Percentiles rank a stretch among this genome's conserved stretches.
These are phyloP conservation scores for Chaetomium strumarium DNA, from an alignment of 2,329 filamentous ascomycete genomes.

Conservation along the genomic window DNA sequence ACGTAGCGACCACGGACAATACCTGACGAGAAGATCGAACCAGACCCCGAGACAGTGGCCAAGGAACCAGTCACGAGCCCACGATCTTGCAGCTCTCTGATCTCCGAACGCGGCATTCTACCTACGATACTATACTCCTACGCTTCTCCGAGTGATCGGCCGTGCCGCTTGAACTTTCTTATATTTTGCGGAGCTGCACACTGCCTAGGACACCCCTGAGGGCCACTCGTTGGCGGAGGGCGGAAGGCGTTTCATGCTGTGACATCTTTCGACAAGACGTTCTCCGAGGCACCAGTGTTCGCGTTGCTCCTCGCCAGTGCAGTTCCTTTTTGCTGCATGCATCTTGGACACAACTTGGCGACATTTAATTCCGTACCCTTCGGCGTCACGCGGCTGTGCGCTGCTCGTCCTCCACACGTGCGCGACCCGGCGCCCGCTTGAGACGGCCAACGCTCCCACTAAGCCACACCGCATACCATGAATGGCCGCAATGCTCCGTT, in stretches of 20 bases:
- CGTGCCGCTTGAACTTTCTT: constrained; percentile 13
- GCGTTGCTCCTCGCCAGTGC: background rate
- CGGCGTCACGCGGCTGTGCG: constrained; percentile 8
- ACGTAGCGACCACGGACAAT: background rate
- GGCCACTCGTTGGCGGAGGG: constrained; percentile 11
- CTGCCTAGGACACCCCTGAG: constrained; percentile 1
- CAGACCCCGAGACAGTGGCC: background rate
- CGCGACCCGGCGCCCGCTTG: constrained; percentile 12
- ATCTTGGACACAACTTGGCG: background rate
- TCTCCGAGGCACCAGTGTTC: background rate
- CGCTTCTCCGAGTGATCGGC: constrained; percentile 6
- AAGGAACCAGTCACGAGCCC: too few relatives aligned
- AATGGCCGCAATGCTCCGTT: constrained; percentile 69
- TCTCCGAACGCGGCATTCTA: background rate
- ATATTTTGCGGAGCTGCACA: background rate
- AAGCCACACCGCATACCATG: constrained; percentile 45
- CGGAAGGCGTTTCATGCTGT: constrained; percentile 19
- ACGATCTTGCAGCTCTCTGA: background rate
- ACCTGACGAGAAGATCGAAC: background rate
- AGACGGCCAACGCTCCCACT: constrained; percentile 23
- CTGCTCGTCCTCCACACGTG: background rate
- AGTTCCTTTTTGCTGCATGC: background rate
- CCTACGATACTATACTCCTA: background rate
- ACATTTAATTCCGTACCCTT: constrained; percentile 3
- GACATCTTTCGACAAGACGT: constrained; percentile 8